A percentile compares a stretch with the other conserved stretches of the same genome.
Evolutionary conservation across 202 grass and related monocot species (phyloP).

Genomic region (Schoenoplectus tabernaemontani): DNA sequence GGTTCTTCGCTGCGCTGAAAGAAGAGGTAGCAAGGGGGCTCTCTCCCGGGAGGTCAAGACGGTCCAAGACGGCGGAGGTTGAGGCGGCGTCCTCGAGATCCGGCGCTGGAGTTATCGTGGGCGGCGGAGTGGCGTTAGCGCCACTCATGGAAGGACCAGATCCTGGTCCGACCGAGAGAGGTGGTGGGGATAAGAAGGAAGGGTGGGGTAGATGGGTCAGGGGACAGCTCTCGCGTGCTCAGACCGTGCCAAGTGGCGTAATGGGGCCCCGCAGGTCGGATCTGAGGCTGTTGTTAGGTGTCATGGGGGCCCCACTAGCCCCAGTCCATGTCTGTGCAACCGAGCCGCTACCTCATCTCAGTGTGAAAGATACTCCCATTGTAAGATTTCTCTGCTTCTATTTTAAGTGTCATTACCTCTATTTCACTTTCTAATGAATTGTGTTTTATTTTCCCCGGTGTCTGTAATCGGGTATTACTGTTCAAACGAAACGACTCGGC

Average conservation of each 20-base stretch:
- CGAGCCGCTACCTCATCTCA: slow-evolving; percentile 83
- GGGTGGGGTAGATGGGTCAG: slow-evolving; percentile 61
- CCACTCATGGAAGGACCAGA: slow-evolving; percentile 89
- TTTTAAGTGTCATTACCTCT: not conserved
- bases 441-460: not conserved
- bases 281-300: slow-evolving; percentile 64
- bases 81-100: slow-evolving; percentile 30
- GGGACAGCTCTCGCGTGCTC: slow-evolving; percentile 49
- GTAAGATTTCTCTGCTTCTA: slow-evolving; percentile 27
- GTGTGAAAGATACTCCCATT: slow-evolving; percentile 87
- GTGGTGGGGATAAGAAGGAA: slow-evolving; percentile 26
- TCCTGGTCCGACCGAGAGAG: slow-evolving; percentile 32
- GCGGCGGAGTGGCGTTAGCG: slow-evolving; percentile 45
- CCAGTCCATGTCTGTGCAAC: slow-evolving; percentile 63
- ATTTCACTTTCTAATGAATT: not conserved
- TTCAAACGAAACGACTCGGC: not conserved
- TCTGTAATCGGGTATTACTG: not conserved
- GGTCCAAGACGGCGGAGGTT: slow-evolving; percentile 24
- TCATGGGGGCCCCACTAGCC: slow-evolving; percentile 78
- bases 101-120: not conserved
- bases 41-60: slow-evolving; percentile 47
- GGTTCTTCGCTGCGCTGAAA: slow-evolving; percentile 78
- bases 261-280: slow-evolving; percentile 38
- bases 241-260: not conserved
- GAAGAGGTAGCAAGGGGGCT: slow-evolving; percentile 76